A percentile compares a stretch with the other conserved stretches of the same genome.
Evolutionary conservation across 495 filamentous ascomycete genomes (phyloP).

Genomic region (Xylaria palmicola): DNA sequence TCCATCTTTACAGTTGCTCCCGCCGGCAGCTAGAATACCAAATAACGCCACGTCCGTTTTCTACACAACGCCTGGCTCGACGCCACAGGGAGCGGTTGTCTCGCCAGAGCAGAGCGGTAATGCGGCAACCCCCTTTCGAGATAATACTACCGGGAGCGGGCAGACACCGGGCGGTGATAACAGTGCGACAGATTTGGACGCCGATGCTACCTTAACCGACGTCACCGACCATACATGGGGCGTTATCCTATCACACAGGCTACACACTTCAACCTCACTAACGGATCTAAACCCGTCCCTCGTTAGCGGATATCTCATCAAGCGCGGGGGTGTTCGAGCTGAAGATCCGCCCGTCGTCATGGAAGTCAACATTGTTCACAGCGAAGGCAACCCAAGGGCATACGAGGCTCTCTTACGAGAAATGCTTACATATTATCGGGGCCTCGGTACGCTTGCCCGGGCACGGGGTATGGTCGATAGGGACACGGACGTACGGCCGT

Average conservation of each 20-base stretch:
- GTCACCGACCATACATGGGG: conserved; percentile 79
- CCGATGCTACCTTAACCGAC: conserved; percentile 74
- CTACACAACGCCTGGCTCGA: conserved; percentile 56
- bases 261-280: conserved; percentile 63
- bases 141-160: conserved; percentile 49
- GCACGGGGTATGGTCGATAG: conserved; percentile 63
- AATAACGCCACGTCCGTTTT: conserved; percentile 37
- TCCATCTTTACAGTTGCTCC: conserved; percentile 65
- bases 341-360: conserved; percentile 63
- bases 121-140: conserved; percentile 47
- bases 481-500: conserved; percentile 67
- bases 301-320: conserved; percentile 73
- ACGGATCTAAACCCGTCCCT: conserved; percentile 64
- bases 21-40: conserved; percentile 46
- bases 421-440: conserved; percentile 70
- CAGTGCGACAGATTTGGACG: conserved; percentile 56
- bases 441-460: conserved; percentile 70
- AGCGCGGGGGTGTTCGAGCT: conserved; percentile 61
- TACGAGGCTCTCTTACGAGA: conserved; percentile 68
- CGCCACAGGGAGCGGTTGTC: conserved; percentile 54
- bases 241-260: conserved; percentile 67
- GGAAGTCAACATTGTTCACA: conserved; percentile 66
- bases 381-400: conserved; percentile 47
- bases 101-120: conserved; percentile 56
- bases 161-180: conserved; percentile 57